phyloP scores from a whole-genome alignment of 495 filamentous ascomycete species.

The Umbilicaria muhlenbergii region DNA sequence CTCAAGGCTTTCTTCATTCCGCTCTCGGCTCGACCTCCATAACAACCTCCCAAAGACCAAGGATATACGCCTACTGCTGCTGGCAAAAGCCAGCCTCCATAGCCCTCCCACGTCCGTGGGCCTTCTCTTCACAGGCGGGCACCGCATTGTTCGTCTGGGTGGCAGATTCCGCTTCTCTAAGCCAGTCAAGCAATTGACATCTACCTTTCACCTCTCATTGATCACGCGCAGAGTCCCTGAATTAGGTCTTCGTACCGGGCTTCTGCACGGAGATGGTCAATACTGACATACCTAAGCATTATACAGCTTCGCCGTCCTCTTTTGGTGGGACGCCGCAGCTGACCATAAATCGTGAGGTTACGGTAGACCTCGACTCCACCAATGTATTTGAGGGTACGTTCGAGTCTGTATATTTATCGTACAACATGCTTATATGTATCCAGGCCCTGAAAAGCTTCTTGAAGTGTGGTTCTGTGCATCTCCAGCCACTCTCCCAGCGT shows the following conservation, averaged over 20 bases:
- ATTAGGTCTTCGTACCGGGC: slow-evolving; percentile 2
- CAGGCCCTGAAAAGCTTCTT: slow-evolving; percentile 90
- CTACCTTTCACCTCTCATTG: background rate
- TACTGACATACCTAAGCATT: slow-evolving; percentile 60
- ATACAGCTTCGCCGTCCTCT: slow-evolving; percentile 65
- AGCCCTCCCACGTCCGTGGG: slow-evolving; percentile 41
- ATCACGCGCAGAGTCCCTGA: background rate
- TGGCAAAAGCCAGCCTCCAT: slow-evolving; percentile 19
- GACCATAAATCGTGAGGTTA: slow-evolving; percentile 94
- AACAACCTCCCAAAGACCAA: slow-evolving; percentile 42
- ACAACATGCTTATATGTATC: background rate
- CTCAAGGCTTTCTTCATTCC: slow-evolving; percentile 66
- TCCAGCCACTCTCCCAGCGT: slow-evolving; percentile 42
- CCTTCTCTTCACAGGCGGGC: slow-evolving; percentile 89
- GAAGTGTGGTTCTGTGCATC: slow-evolving; percentile 97
- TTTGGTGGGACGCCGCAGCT: slow-evolving; percentile 64
- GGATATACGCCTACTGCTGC: slow-evolving; percentile 33
- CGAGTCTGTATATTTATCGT: background rate
- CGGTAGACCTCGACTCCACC: slow-evolving; percentile 85
- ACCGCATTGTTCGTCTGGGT: slow-evolving; percentile 83
- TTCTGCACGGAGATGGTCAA: slow-evolving; percentile 57
- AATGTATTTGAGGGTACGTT: slow-evolving; percentile 86
- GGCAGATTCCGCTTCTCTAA: slow-evolving; percentile 48
- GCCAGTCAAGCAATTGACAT: slow-evolving; percentile 9
- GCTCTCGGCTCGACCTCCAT: slow-evolving; percentile 74